phyloP scores from a whole-genome alignment of 495 filamentous ascomycete genomes.

The Daldinia childiae region DNA sequence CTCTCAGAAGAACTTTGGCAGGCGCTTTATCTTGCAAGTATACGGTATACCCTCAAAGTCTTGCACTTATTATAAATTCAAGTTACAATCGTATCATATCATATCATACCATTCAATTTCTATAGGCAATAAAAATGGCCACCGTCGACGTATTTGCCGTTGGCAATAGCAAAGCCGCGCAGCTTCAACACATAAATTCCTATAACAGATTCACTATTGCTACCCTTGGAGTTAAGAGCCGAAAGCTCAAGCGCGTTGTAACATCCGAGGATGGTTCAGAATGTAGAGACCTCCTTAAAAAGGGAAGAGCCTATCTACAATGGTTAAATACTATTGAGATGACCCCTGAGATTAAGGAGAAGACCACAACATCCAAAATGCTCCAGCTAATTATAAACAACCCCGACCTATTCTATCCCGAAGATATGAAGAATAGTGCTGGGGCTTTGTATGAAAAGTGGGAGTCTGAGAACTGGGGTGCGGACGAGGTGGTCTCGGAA shows the following conservation, averaged over 20 bases:
- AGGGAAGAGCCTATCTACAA: constrained; percentile 21
- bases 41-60: not conserved
- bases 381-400: constrained; percentile 9
- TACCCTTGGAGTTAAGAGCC: not conserved
- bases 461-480: constrained; percentile 37
- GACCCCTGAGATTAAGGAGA: constrained; percentile 21
- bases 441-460: constrained; percentile 13
- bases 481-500: constrained; percentile 23
- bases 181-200: constrained; percentile 1
- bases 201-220: not conserved
- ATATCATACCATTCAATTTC: not conserved
- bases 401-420: constrained; percentile 1
- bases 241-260: not conserved
- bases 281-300: not conserved
- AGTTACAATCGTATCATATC: not conserved
- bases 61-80: not conserved
- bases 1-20: not conserved
- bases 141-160: constrained; percentile 16
- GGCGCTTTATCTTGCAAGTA: not conserved
- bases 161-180: not conserved
- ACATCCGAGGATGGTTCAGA: constrained; percentile 2
- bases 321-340: constrained; percentile 37
- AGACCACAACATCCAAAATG: not conserved
- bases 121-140: not conserved
- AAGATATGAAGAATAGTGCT: constrained; percentile 19